Conservation (phyloP, 2,329 filamentous ascomycete genomes). For the Clathrospora elynae region DNA sequence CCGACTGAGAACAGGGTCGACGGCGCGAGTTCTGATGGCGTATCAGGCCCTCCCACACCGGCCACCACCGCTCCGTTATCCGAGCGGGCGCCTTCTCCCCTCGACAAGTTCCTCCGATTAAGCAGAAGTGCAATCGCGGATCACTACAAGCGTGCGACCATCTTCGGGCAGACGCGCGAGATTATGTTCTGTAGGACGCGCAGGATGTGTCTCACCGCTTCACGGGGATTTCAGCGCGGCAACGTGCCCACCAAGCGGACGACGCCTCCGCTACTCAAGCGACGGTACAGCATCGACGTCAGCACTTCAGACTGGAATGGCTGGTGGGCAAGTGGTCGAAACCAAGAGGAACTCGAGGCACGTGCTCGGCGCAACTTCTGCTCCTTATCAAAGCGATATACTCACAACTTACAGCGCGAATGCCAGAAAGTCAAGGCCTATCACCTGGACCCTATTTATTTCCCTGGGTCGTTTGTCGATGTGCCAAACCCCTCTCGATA, state of each 20-base stretch:
- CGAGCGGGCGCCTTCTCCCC: not conserved
- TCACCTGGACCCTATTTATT: conserved; percentile 4
- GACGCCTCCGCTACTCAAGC: conserved; percentile 14
- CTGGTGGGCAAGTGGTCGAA: not conserved
- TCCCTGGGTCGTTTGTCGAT: no score
- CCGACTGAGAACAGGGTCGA: not conserved
- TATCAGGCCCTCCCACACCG: not conserved
- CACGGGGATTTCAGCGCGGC: conserved; percentile 23
- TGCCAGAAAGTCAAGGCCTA: not conserved
- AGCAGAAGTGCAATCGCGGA: not conserved
- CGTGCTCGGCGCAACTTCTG: not conserved
- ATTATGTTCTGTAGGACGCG: conserved; percentile 4
- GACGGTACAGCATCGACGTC: conserved; percentile 35
- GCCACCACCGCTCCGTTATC: not conserved
- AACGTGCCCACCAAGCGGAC: conserved; percentile 20
- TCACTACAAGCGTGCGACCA: conserved; percentile 5
- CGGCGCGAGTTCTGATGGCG: not conserved
- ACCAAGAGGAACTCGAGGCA: not conserved
- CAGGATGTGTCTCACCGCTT: conserved; percentile 13
- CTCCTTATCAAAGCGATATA: not conserved
- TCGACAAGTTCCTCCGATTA: not conserved
- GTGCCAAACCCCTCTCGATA: conserved; percentile 20
- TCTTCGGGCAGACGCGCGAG: conserved; percentile 16
- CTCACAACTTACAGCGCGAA: conserved; percentile 5
- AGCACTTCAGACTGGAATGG: conserved; percentile 5